A percentile compares a stretch with the other conserved stretches of the same genome.
These are phyloP conservation scores for Fusarium mundagurra DNA, from an alignment of 2,329 filamentous ascomycete species.

Conservation along the genomic window DNA sequence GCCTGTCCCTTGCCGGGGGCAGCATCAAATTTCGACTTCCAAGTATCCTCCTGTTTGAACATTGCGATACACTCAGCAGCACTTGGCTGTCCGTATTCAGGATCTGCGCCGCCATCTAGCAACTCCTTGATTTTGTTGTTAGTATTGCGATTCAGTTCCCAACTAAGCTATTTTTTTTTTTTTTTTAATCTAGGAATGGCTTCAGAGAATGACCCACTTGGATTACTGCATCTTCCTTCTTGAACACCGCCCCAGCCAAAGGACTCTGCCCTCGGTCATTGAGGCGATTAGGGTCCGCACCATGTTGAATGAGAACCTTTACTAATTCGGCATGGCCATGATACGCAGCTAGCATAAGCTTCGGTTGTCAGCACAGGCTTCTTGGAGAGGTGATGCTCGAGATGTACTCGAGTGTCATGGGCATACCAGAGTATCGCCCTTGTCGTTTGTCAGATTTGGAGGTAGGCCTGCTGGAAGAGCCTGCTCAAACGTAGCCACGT, in stretches of 20 bases:
- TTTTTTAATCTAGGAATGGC: too few species aligned
- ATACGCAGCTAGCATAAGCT: conserved; percentile 79
- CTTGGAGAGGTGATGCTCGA: neutral
- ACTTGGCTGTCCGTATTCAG: conserved; percentile 60
- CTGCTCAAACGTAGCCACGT: conserved; percentile 66
- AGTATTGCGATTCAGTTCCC: neutral
- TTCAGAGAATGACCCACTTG: conserved; percentile 51
- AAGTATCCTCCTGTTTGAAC: conserved; percentile 63
- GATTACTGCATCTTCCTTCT: conserved; percentile 72
- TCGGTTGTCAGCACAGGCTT: neutral
- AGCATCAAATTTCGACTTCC: conserved; percentile 59
- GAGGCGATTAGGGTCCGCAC: conserved; percentile 73
- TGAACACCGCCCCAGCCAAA: conserved; percentile 77
- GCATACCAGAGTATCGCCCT: conserved; percentile 73
- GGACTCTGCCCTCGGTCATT: conserved; percentile 76
- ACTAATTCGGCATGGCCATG: conserved; percentile 72
- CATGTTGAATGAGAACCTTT: conserved; percentile 67
- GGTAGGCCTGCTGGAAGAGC: conserved; percentile 74
- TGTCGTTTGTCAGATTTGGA: conserved; percentile 76
- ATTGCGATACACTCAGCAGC: conserved; percentile 60
- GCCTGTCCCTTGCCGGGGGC: conserved; percentile 57
- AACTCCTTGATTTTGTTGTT: conserved; percentile 49
- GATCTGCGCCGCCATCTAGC: conserved; percentile 63
- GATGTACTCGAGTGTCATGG: conserved; percentile 39
- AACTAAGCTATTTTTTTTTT: accelerated